Evolutionary conservation across 306 rosid species (phyloP), one percentile per base, ranked within the genome.

Genomic region (Citrullus mucosospermus): DNA sequence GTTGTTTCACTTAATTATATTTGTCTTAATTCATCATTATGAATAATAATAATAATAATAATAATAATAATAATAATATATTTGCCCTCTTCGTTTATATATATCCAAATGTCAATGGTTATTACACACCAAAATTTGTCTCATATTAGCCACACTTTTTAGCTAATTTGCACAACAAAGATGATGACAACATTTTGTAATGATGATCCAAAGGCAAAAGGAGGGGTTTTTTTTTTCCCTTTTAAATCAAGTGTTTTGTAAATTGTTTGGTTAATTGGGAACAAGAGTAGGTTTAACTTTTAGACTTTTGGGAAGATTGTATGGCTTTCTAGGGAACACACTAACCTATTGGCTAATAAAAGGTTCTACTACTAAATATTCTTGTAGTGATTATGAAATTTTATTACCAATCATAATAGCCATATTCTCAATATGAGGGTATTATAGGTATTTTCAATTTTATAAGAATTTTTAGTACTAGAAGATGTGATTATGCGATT

Each of bases 201-300:
- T 50, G 61, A 73, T 73, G 44, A 50, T 51, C 28, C 34, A 80
- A 80, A 80, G 15, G 78, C 78, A 51, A 73, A 73, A 73, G 5
- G 62, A 73, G 43, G 5, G 17, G 4, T 1, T 73, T 51, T 54
- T 53, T 53, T 51, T 51, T 51, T 4, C 17, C 6, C 8, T 53
- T 53, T 17, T 39, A 50, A 76, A 18, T 14, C 12, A 57, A 76
- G 67, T 76, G 10, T 22, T 72, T 46, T 80, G 86, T 80, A 85
- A 76, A 56, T 72, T 91, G 93, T 87, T 87, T 78, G 89, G 84
- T 85, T 87, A 81, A 82, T 61, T 72, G 90, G 92, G 83, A 87
- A 83, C 98, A 88, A 34, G 76, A 81, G 86, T 81, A 83, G 80
- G 71, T 85, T 83, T 89, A 82, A 86, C 79, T 76, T 75, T 56